Base-by-base conservation (phyloP, 169 alveolate species). In the Plasmodium vivax region DNA sequence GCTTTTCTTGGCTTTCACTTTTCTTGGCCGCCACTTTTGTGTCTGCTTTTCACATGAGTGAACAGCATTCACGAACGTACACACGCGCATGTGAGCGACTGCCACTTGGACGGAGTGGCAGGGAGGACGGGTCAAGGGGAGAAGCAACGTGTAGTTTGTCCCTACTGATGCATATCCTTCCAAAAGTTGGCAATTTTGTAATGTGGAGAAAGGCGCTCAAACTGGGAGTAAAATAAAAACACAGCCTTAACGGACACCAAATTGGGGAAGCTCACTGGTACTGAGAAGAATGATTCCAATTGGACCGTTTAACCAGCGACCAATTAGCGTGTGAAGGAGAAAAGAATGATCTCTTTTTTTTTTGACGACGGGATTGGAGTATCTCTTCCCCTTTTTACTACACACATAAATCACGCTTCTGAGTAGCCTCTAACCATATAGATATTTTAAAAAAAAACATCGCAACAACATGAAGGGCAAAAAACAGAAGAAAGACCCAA, bases 381-480 rank as follows among this genome's bases (percentile, higher is more conserved):
- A 51, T 51, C 62, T 51, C 62, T 51, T 51, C 23, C 62, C 16
- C 12, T 16, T 16, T 51, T 51, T 14, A 51, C 9, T 51, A 51
- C 62, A 12, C 62, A 51, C 62, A 6, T 19, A 51, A 51, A 16
- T 51, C 62, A 14, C 62, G 9, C 27, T 3, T 51, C 62, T 14
- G 27, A 51, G 62, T 51, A 14, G 27, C 19, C 27, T 51, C 16
- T 16, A 14, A 51, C 3, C 16, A 30, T 30, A 30, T 68, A 68
- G 3, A 27, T 6, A 54, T 27, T 82, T 45, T 41, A 47, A 47
- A 32, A 51, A 32, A 83, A 14, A 38, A 62, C 8, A 10, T 16
- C 0, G 14, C 19, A 62, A 36, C 93, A 85, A 72, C 27, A 85
- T 85, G 93, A 75, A 45, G 36, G 43, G 82, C 32, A 87, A n/a